Conservation (phyloP, 2,329 filamentous ascomycete genomes). For the Fusarium chlamydosporum region DNA sequence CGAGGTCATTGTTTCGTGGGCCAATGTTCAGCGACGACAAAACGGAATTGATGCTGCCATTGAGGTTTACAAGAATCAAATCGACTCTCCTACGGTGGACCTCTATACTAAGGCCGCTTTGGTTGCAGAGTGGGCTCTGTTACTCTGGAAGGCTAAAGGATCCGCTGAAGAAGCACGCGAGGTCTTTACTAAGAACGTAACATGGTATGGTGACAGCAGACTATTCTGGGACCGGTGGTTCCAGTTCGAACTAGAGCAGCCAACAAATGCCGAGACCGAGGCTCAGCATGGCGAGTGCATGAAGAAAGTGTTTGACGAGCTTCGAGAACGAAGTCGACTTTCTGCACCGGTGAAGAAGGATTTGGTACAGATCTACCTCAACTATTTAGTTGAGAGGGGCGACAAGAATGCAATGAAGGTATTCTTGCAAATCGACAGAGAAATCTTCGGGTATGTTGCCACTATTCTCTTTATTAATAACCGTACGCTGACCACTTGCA, state of each 20-base stretch:
- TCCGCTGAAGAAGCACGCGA: constrained; percentile 84
- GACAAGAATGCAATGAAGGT: constrained; percentile 87
- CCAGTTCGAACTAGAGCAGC: constrained; percentile 88
- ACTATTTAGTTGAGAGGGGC: constrained; percentile 86
- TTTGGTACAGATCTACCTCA: constrained; percentile 82
- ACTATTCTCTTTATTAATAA: constrained; percentile 9
- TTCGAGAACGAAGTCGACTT: constrained; percentile 80
- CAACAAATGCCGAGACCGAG: constrained; percentile 75
- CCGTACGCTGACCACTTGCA: constrained; percentile 47
- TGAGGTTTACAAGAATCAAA: constrained; percentile 83
- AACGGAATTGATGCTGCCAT: constrained; percentile 87
- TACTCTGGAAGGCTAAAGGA: constrained; percentile 90
- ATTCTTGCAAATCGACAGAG: constrained; percentile 84
- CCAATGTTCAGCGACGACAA: constrained; percentile 87
- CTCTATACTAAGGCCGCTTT: constrained; percentile 87
- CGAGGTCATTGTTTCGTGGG: constrained; percentile 89
- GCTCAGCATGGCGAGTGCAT: constrained; percentile 78
- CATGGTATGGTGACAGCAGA: constrained; percentile 86
- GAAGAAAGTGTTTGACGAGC: constrained; percentile 82
- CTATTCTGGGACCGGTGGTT: constrained; percentile 94
- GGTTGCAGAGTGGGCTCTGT: constrained; percentile 87
- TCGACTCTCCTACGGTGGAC: constrained; percentile 79
- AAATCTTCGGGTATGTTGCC: constrained; percentile 82
- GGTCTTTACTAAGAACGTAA: constrained; percentile 84
- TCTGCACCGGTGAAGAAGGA: constrained; percentile 77